A percentile compares a stretch with the other conserved stretches of the same genome.
Conservation (phyloP, 768 basidiomycete species). For the Pulveroboletus sp. region DNA sequence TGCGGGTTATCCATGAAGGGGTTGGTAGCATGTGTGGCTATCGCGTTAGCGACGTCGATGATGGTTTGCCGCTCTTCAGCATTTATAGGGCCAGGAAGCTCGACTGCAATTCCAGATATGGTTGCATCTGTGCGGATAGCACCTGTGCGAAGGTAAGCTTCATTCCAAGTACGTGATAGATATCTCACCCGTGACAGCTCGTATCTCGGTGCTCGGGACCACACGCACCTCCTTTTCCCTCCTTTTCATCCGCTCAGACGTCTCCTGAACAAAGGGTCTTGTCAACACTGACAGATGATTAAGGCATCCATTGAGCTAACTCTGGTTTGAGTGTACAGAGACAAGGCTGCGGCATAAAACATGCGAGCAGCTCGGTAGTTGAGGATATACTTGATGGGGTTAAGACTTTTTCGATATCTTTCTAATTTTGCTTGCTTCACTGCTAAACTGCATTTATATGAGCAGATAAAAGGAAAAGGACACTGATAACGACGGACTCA, state of each 20-base stretch:
- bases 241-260: conserved; percentile 7
- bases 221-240: background rate
- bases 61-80: background rate
- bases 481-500: background rate
- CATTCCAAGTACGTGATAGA: background rate
- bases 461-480: too few relatives aligned
- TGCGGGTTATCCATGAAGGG: background rate
- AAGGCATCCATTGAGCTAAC: background rate
- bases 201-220: conserved; percentile 5
- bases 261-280: background rate
- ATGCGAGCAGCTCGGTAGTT: conserved; percentile 2
- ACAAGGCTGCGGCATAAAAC: background rate
- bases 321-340: background rate
- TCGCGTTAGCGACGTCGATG: background rate
- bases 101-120: conserved; percentile 1
- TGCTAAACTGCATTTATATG: background rate
- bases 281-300: background rate
- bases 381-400: background rate
- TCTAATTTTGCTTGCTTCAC: background rate
- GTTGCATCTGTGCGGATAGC: background rate
- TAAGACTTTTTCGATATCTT: background rate
- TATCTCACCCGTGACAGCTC: background rate
- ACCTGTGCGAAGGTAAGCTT: background rate
- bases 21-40: background rate
- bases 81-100: background rate